phyloP scores from a whole-genome alignment of 805 yeast species.

The Teunomyces kruisii region DNA sequence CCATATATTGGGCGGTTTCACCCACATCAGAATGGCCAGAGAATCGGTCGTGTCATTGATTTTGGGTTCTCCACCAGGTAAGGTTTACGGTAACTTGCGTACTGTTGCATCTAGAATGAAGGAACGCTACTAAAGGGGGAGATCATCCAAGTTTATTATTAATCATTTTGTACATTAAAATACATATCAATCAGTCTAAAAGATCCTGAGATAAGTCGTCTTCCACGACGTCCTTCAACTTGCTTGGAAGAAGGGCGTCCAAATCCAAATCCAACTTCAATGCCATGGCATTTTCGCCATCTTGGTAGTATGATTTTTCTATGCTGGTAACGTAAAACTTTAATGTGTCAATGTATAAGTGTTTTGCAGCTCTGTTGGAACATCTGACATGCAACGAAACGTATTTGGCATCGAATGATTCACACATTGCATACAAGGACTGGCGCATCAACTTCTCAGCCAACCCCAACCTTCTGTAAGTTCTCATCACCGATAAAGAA shows the following conservation, averaged over 20 bases:
- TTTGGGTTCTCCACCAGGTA: slow-evolving; percentile 97
- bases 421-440: slow-evolving; percentile 74
- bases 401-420: slow-evolving; percentile 75
- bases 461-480: slow-evolving; percentile 91
- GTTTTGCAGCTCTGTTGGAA: slow-evolving; percentile 91
- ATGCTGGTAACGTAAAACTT: slow-evolving; percentile 78
- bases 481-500: slow-evolving; percentile 90
- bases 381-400: slow-evolving; percentile 93
- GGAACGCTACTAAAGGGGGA: slow-evolving; percentile 88
- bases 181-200: slow-evolving; percentile 15
- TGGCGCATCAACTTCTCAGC: slow-evolving; percentile 92
- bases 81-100: slow-evolving; percentile 95
- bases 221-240: slow-evolving; percentile 37
- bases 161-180: slow-evolving; percentile 4
- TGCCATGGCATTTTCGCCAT: slow-evolving; percentile 96
- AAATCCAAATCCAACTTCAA: slow-evolving; percentile 73
- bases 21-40: slow-evolving; percentile 97
- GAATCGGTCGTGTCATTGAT: slow-evolving; percentile 93
- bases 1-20: slow-evolving; percentile 95
- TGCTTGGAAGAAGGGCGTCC: slow-evolving; percentile 61
- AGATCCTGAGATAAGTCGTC: slow-evolving; percentile 55
- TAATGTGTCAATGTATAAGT: slow-evolving; percentile 82
- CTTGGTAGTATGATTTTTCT: slow-evolving; percentile 90
- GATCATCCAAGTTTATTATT: neutral
- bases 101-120: slow-evolving; percentile 96